Evolutionary conservation across 2,329 filamentous ascomycete genomes (phyloP).

Genomic region (Microcyclospora pomicola): DNA sequence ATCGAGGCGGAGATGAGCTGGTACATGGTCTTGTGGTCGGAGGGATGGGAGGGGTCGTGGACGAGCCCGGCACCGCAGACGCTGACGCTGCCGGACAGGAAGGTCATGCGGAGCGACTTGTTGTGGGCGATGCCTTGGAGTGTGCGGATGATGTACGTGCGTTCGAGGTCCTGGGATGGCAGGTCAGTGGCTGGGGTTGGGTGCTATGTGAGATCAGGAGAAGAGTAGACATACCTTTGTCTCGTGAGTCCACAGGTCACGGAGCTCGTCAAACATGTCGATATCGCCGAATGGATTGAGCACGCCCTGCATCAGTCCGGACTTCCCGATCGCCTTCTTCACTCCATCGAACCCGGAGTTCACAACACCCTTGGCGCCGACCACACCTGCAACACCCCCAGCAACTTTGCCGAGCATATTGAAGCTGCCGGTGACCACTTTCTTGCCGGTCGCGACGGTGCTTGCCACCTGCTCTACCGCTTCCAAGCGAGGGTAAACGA

Average conservation of each 20-base stretch:
- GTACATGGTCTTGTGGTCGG: constrained; percentile 98
- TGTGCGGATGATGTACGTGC: constrained; percentile 91
- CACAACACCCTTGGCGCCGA: constrained; percentile 87
- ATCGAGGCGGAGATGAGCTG: constrained; percentile 89
- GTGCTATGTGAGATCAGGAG: background rate
- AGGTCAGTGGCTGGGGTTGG: constrained; percentile 4
- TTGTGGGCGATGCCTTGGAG: constrained; percentile 90
- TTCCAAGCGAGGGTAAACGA: constrained; percentile 83
- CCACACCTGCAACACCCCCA: constrained; percentile 85
- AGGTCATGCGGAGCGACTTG: constrained; percentile 92
- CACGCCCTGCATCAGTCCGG: constrained; percentile 87
- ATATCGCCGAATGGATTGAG: constrained; percentile 94
- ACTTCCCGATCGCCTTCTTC: constrained; percentile 93
- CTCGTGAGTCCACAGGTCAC: constrained; percentile 97
- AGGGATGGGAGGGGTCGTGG: constrained; percentile 81
- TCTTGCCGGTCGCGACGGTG: constrained; percentile 88
- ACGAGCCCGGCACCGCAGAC: constrained; percentile 83
- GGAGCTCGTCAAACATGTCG: constrained; percentile 82
- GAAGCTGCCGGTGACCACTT: constrained; percentile 89
- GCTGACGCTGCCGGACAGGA: constrained; percentile 84
- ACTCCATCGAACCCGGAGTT: constrained; percentile 86
- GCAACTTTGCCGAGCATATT: constrained; percentile 93
- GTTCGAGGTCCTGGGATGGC: constrained; percentile 59
- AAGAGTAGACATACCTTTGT: constrained; percentile 48
- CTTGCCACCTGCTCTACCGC: constrained; percentile 82